Conservation (phyloP, 2,329 filamentous ascomycete genomes). For the Alternaria sp. region DNA sequence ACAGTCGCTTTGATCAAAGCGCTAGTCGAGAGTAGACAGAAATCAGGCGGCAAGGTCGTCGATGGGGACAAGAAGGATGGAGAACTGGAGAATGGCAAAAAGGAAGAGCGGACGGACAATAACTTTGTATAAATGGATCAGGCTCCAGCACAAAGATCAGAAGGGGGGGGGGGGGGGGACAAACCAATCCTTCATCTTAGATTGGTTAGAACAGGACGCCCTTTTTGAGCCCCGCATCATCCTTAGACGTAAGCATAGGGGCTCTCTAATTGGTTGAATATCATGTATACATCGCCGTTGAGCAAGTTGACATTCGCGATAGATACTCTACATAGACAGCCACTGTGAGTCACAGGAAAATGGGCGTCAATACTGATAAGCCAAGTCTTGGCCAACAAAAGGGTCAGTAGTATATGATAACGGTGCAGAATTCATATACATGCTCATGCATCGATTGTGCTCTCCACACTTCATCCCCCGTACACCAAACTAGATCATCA, state of each 20-base stretch:
- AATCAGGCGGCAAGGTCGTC: slow-evolving; percentile 26
- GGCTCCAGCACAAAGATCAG: not conserved
- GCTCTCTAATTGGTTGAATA: not conserved
- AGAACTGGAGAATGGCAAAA: not conserved
- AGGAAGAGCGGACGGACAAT: slow-evolving; percentile 13
- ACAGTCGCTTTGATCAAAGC: slow-evolving; percentile 46
- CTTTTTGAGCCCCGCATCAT: slow-evolving; percentile 4
- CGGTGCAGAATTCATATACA: not conserved
- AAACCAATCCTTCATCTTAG: not conserved
- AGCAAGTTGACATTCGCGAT: not conserved
- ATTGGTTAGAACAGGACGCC: slow-evolving; percentile 3
- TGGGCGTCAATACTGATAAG: not conserved
- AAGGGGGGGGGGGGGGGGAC: not conserved
- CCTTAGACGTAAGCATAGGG: not conserved
- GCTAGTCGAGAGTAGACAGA: slow-evolving; percentile 40
- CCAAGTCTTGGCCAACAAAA: not conserved
- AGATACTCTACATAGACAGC: not conserved
- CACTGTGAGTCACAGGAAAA: not conserved
- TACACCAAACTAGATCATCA: not conserved
- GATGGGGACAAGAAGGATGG: not conserved
- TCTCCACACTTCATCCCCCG: not conserved
- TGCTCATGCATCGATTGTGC: not conserved
- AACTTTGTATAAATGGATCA: slow-evolving; percentile 15
- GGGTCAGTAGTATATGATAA: not conserved
- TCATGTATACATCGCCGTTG: not conserved